Evolutionary conservation across 2,329 filamentous ascomycete genomes (phyloP), one percentile per base, ranked within the genome.

Genomic region (Talaromyces verruculosus): DNA sequence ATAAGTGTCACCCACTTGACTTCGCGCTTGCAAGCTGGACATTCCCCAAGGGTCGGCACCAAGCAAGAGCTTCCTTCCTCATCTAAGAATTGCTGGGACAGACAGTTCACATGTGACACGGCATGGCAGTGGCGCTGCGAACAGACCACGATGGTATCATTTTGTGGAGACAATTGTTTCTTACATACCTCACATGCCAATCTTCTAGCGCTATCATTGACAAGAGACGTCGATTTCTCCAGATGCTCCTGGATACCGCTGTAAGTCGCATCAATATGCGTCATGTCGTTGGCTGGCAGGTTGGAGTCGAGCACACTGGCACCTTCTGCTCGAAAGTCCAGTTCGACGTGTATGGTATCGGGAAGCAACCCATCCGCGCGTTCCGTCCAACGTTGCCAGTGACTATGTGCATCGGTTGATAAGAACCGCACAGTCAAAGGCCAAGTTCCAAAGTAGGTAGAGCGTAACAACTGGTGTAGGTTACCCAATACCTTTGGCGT

Each of bases 391-490:
- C 77, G 82, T 19, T 83, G 75, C 94, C 94, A 98, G 1, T 85
- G 83, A 22, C 79, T 79, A 71, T 90, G 85, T 0, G 92, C 88
- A 67, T 94, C 91, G 2, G 82, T 79, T 1, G 84, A 83, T 70
- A 97, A 94, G 77, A 98, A 94, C 28, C 91, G 88, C 57, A 97
- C 75, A 63, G 86, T 86, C 63, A 99, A 81, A 22, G 94, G 94
- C 94, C 93, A 97, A 55, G 88, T 83, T 17, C 83, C 81, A 75
- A 98, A 98, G 76, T 91, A 95, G 2, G 87, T 85, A 1, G 93
- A 91, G 0, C 90, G 85, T 1, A 96, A 83, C 0, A 99, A 83
- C 2, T 95, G 82, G 75, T 97, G 91, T 30, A 98, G 77, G 72
- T 96, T 95, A 2, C 89, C 89, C 33, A 98, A 76, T 22, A 63